Conservation (phyloP, 1,284 basidiomycete species). For the Malassezia dermatis region DNA sequence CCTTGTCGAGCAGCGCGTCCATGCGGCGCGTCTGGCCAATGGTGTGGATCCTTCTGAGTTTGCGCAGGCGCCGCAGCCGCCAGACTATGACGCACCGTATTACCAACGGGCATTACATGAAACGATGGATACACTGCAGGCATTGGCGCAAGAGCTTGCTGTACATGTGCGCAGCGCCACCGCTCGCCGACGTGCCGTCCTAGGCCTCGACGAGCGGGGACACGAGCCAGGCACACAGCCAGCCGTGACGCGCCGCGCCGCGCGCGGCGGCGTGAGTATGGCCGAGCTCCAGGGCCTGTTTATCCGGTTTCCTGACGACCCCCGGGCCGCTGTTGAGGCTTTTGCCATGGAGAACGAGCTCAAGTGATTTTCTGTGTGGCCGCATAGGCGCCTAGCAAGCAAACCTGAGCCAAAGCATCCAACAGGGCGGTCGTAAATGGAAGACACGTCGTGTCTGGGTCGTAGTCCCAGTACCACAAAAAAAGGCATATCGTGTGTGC, state of each 20-base stretch:
- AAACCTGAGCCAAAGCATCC: slow-evolving; percentile 77
- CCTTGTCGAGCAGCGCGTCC: slow-evolving; percentile 7
- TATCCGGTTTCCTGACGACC: slow-evolving; percentile 42
- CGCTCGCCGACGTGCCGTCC: slow-evolving; percentile 10
- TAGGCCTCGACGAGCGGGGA: slow-evolving; percentile 14
- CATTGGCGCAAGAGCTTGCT: neutral
- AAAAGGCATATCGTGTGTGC: slow-evolving; percentile 64
- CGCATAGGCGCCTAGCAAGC: slow-evolving; percentile 56
- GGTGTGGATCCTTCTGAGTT: slow-evolving; percentile 10
- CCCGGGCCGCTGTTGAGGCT: slow-evolving; percentile 29
- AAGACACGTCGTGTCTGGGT: slow-evolving; percentile 77
- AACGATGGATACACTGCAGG: neutral
- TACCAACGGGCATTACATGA: slow-evolving; percentile 3
- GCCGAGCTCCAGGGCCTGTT: slow-evolving; percentile 47
- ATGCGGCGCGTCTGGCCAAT: slow-evolving; percentile 2
- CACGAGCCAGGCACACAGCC: slow-evolving; percentile 16
- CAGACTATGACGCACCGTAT: slow-evolving; percentile 10
- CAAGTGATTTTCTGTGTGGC: slow-evolving; percentile 38
- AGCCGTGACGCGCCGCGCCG: slow-evolving; percentile 19
- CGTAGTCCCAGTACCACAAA: slow-evolving; percentile 69
- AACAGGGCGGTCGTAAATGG: slow-evolving; percentile 81
- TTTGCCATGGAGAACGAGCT: slow-evolving; percentile 17
- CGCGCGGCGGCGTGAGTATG: slow-evolving; percentile 46
- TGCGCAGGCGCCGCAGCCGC: neutral
- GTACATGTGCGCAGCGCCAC: slow-evolving; percentile 5